Evolutionary conservation across 2,329 filamentous ascomycete species (phyloP), one percentile per base, ranked within the genome.

Genomic region (Trichoderma gracile): DNA sequence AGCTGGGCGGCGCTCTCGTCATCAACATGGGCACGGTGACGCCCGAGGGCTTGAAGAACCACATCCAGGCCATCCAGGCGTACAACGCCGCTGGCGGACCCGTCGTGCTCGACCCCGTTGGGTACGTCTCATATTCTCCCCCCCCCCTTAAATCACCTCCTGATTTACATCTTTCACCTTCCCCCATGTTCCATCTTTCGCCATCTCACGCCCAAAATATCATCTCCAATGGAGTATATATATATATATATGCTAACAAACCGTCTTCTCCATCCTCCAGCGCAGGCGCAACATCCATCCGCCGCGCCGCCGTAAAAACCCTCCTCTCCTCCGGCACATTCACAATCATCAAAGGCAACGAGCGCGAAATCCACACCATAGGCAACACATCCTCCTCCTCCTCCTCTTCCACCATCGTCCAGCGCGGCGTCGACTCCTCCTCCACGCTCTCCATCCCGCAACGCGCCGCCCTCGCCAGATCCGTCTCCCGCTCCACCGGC

Each of bases 11-110:
- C 12, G 86, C 89, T 0, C 84, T 98, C 1, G 90, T 98, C 52
- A 84, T 98, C 73, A 98, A 98, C 78, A 97, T 97, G 92, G 94
- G 94, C 30, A 97, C 92, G 0, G 87, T 94, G 7, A 95, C 91
- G 1, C 86, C 89, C 0, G 90, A 92, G 5, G 89, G 88, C 42
- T 77, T 94, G 3, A 71, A 79, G 12, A 92, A 91, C 74, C 93
- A 95, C 75, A 73, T 86, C 43, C 83, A 88, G 73, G 93, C 93
- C 0, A 80, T 97, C 10, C 79, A 79, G 46, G 93, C 92, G 1
- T 97, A 98, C 81, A 98, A 97, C 71, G 80, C 82, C 2, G 85
- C 84, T 9, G 88, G 88, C 0, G 86, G 89, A 1, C 92, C 93
- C 0, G 86, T 96, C 0, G 81, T 98, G 0, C 87, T 95, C 58